Conservation (phyloP, 805 yeast species). For the Kurtzmaniella cleridarum region DNA sequence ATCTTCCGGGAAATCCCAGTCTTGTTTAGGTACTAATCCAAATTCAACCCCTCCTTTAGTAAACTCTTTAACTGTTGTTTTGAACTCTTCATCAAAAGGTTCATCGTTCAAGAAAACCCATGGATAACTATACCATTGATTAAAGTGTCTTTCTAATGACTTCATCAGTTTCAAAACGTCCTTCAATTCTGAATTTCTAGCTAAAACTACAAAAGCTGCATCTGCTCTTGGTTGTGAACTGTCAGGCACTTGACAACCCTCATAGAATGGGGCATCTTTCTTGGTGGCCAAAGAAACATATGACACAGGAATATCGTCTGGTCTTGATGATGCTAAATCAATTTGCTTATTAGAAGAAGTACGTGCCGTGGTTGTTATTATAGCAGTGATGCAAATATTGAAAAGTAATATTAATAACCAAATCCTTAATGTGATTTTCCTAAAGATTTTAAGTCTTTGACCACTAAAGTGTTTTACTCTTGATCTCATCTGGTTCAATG, state of each 20-base stretch:
- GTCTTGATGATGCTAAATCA: neutral
- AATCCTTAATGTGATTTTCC: too few relatives aligned
- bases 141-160: conserved; percentile 81
- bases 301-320: neutral
- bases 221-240: conserved; percentile 47
- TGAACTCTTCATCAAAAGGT: conserved; percentile 64
- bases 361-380: neutral
- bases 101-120: conserved; percentile 87
- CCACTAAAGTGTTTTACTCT: too few relatives aligned
- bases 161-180: conserved; percentile 73
- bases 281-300: conserved; percentile 5
- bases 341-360: neutral
- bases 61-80: conserved; percentile 40
- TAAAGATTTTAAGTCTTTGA: too few relatives aligned
- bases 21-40: conserved; percentile 52
- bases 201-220: conserved; percentile 81
- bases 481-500: too few relatives aligned
- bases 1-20: conserved; percentile 62
- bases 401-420: neutral
- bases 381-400: neutral
- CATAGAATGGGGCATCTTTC: conserved; percentile 39
- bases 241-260: conserved; percentile 52
- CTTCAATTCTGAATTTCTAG: conserved; percentile 72
- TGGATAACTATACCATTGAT: conserved; percentile 91
- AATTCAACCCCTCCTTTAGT: conserved; percentile 65